These are phyloP conservation scores for Rutstroemia sp. DNA, from an alignment of 2,329 filamentous ascomycete genomes.

Conservation along the genomic window DNA sequence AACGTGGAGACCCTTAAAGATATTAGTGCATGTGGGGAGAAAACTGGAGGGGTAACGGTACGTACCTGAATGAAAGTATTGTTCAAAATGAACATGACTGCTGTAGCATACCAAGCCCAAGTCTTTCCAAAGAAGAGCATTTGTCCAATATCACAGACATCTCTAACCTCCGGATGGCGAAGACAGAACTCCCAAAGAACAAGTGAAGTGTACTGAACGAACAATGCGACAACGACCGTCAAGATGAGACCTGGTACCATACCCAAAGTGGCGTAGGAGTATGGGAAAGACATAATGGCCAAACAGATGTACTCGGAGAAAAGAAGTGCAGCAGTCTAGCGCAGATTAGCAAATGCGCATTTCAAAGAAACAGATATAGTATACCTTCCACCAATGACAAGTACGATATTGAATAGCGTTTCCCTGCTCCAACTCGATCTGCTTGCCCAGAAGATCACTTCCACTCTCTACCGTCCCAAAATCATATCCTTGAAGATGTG, in stretches of 20 bases:
- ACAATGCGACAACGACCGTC: slow-evolving; percentile 66
- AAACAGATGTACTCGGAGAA: slow-evolving; percentile 96
- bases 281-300: slow-evolving; percentile 91
- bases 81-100: slow-evolving; percentile 86
- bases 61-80: slow-evolving; percentile 79
- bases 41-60: background rate
- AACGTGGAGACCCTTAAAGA: slow-evolving; percentile 62
- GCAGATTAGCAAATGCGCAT: background rate
- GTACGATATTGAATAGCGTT: slow-evolving; percentile 86
- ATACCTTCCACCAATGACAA: slow-evolving; percentile 79
- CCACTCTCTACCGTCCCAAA: slow-evolving; percentile 15
- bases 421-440: slow-evolving; percentile 69
- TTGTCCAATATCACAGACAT: slow-evolving; percentile 93
- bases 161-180: slow-evolving; percentile 81
- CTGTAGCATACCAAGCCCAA: slow-evolving; percentile 62
- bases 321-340: slow-evolving; percentile 71
- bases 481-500: slow-evolving; percentile 24
- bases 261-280: slow-evolving; percentile 82
- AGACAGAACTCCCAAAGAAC: slow-evolving; percentile 75
- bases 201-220: slow-evolving; percentile 79
- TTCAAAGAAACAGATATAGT: slow-evolving; percentile 21
- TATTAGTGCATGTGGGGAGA: slow-evolving; percentile 7
- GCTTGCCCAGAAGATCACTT: slow-evolving; percentile 41
- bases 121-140: slow-evolving; percentile 84
- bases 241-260: slow-evolving; percentile 81